phyloP scores from a whole-genome alignment of 805 yeast genomes.

The Torulaspora quercuum region DNA sequence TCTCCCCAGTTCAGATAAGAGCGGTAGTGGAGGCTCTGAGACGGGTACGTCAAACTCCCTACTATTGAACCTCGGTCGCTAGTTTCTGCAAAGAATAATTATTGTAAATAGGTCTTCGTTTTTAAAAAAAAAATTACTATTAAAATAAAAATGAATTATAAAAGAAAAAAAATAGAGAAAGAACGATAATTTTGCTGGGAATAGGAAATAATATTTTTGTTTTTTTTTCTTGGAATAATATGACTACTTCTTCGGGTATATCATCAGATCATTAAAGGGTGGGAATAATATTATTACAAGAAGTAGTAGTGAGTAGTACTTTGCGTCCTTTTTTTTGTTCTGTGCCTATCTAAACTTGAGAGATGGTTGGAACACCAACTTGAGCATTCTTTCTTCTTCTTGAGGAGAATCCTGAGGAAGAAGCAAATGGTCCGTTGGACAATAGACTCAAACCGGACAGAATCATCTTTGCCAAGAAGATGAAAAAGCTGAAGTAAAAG shows the following conservation, averaged over 20 bases:
- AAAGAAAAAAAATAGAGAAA: constrained; percentile 3
- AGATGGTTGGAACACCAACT: constrained; percentile 86
- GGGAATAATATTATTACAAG: constrained; percentile 1
- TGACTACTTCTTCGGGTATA: constrained; percentile 4
- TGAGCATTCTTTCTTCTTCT: constrained; percentile 49
- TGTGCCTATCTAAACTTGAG: constrained; percentile 61
- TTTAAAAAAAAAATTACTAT: constrained; percentile 1
- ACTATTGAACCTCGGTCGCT: constrained; percentile 68
- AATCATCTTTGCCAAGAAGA: constrained; percentile 62
- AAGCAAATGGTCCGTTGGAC: constrained; percentile 35
- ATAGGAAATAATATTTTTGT: not conserved
- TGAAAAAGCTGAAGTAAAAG: constrained; percentile 77
- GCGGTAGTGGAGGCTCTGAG: constrained; percentile 37
- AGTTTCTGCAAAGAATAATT: too few species aligned
- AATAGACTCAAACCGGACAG: constrained; percentile 52
- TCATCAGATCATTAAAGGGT: constrained; percentile 3
- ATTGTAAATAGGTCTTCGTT: constrained; percentile 8
- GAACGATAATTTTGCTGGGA: constrained; percentile 1
- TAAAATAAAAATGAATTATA: constrained; percentile 5
- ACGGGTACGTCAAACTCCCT: constrained; percentile 48
- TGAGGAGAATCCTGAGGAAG: constrained; percentile 32
- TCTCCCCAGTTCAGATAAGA: constrained; percentile 57
- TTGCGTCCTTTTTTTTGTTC: not conserved
- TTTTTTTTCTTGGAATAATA: not conserved
- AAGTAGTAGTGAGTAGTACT: constrained; percentile 1